A percentile compares a stretch with the other conserved stretches of the same genome.
Conservation (phyloP, 2,329 filamentous ascomycete genomes). For the Cladosporium colombiae region DNA sequence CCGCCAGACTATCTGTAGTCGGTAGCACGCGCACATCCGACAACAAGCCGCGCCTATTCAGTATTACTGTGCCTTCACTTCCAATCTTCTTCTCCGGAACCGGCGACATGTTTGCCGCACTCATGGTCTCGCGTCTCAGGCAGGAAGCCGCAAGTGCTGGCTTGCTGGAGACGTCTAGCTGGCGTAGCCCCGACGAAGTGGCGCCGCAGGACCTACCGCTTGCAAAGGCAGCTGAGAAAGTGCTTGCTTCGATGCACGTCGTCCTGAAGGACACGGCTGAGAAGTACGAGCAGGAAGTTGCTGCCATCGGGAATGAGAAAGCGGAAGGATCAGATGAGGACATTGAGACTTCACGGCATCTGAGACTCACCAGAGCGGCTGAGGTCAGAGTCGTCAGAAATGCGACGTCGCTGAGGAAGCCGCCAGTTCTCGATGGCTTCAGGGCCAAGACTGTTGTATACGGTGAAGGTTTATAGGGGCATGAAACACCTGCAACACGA, state of each 20-base stretch:
- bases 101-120: slow-evolving; percentile 95
- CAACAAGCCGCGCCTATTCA: slow-evolving; percentile 77
- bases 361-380: slow-evolving; percentile 77
- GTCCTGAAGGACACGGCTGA: slow-evolving; percentile 69
- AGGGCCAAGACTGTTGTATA: slow-evolving; percentile 43
- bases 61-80: slow-evolving; percentile 80
- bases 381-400: slow-evolving; percentile 84
- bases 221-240: slow-evolving; percentile 79
- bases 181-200: slow-evolving; percentile 76
- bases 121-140: slow-evolving; percentile 83
- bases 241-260: slow-evolving; percentile 88
- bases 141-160: slow-evolving; percentile 66
- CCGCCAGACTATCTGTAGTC: slow-evolving; percentile 56
- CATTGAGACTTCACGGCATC: slow-evolving; percentile 52
- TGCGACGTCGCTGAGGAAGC: slow-evolving; percentile 65
- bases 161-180: slow-evolving; percentile 61
- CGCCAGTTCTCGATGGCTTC: slow-evolving; percentile 65
- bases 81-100: slow-evolving; percentile 96
- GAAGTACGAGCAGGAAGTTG: slow-evolving; percentile 56
- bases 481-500: background rate
- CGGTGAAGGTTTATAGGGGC: slow-evolving; percentile 4
- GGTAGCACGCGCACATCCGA: slow-evolving; percentile 70
- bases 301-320: slow-evolving; percentile 45
- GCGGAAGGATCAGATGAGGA: slow-evolving; percentile 45
- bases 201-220: slow-evolving; percentile 72